Evolutionary conservation across 495 filamentous ascomycete species (phyloP).

Genomic region (Daldinia childiae): DNA sequence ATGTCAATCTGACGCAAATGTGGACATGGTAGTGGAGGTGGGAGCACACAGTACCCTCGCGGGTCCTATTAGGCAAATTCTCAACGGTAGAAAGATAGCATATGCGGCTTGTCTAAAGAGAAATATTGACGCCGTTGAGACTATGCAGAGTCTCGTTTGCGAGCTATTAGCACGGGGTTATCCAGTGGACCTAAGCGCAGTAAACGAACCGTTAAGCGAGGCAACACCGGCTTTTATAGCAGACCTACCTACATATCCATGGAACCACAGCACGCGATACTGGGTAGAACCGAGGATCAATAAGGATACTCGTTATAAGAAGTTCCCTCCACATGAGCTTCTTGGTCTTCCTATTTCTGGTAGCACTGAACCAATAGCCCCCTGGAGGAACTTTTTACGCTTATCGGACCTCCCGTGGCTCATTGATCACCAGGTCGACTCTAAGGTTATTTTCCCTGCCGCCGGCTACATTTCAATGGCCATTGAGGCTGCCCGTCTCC

Average conservation of each 20-base stretch:
- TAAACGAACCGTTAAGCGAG: constrained; percentile 20
- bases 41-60: constrained; percentile 66
- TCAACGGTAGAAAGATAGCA: constrained; percentile 41
- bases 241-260: constrained; percentile 47
- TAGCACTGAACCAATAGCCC: constrained; percentile 51
- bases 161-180: constrained; percentile 9
- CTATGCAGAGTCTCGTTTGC: neutral
- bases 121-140: constrained; percentile 44
- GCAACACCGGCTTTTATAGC: neutral
- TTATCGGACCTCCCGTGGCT: constrained; percentile 61
- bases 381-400: constrained; percentile 61
- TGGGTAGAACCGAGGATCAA: constrained; percentile 54
- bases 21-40: constrained; percentile 57
- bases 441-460: constrained; percentile 58
- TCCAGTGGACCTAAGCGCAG: constrained; percentile 1
- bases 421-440: constrained; percentile 48
- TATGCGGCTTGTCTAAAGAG: constrained; percentile 35
- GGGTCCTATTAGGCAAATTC: constrained; percentile 45
- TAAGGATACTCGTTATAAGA: constrained; percentile 1
- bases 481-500: constrained; percentile 50
- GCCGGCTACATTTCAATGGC: constrained; percentile 62
- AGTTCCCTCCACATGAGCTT: constrained; percentile 55
- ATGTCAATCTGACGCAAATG: constrained; percentile 31
- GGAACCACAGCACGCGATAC: constrained; percentile 50
- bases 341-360: constrained; percentile 57